These are phyloP conservation scores for Setaria italica DNA, from an alignment of 202 grass and related monocot species.

Conservation along the genomic window DNA sequence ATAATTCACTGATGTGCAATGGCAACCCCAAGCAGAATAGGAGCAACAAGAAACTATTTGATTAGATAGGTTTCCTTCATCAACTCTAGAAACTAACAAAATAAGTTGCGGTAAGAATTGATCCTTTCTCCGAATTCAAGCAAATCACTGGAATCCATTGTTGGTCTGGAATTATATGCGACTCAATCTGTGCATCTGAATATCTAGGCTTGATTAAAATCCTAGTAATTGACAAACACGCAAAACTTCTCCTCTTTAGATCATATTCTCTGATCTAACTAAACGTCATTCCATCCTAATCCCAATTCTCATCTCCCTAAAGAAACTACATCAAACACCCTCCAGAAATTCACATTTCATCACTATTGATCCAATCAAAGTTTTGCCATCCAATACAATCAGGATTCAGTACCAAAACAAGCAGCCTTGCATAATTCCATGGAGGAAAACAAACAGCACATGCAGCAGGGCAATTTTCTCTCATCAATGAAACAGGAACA, in stretches of 20 bases:
- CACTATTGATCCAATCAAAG: slow-evolving; percentile 7
- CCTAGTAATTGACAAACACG: not conserved
- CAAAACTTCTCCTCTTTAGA: not conserved
- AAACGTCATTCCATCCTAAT: slow-evolving; percentile 20
- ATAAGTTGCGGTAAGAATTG: not conserved
- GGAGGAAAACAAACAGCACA: slow-evolving; percentile 2
- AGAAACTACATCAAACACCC: not conserved
- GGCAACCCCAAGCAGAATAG: not conserved
- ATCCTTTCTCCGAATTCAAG: slow-evolving; percentile 12
- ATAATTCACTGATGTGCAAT: not conserved
- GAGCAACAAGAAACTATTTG: not conserved
- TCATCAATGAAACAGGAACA: slow-evolving; percentile 7
- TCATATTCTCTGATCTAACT: slow-evolving; percentile 1
- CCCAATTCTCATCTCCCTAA: not conserved
- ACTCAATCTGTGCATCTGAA: not conserved
- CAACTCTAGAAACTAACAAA: slow-evolving; percentile 28
- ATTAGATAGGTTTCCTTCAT: not conserved
- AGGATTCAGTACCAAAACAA: not conserved
- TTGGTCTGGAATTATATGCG: not conserved
- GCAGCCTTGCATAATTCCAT: not conserved
- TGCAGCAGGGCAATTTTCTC: not conserved
- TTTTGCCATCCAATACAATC: not conserved
- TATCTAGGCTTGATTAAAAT: slow-evolving; percentile 9
- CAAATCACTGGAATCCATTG: slow-evolving; percentile 20
- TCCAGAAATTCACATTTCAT: slow-evolving; percentile 19